A percentile compares a stretch with the other conserved stretches of the same genome.
These are phyloP conservation scores for Sugiyamaella pinicola DNA, from an alignment of 1,139 yeast species.

Conservation along the genomic window DNA sequence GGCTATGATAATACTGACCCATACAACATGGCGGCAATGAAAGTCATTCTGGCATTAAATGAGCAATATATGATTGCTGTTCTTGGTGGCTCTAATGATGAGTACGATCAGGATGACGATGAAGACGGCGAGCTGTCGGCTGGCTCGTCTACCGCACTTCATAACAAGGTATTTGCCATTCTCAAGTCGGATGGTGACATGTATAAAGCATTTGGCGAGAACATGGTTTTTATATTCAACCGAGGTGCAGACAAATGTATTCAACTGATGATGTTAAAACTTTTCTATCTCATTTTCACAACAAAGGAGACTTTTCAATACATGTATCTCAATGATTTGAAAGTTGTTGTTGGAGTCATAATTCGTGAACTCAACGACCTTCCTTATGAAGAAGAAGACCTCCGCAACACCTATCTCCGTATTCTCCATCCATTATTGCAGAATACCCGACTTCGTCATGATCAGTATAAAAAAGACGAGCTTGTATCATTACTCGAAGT, in stretches of 20 bases:
- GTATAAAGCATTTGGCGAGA: slow-evolving; percentile 56
- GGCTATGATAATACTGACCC: slow-evolving; percentile 54
- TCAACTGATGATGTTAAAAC: slow-evolving; percentile 76
- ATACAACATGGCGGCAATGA: slow-evolving; percentile 70
- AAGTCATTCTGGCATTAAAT: slow-evolving; percentile 70
- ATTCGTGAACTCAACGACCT: slow-evolving; percentile 76
- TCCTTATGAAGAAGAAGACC: slow-evolving; percentile 59
- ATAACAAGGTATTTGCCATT: slow-evolving; percentile 41
- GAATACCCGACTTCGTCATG: slow-evolving; percentile 62
- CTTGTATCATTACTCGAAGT: slow-evolving; percentile 54
- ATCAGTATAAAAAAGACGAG: slow-evolving; percentile 61
- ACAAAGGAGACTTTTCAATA: slow-evolving; percentile 64
- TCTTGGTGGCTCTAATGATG: slow-evolving; percentile 34
- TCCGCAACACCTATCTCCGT: slow-evolving; percentile 74
- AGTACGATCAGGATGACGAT: slow-evolving; percentile 12
- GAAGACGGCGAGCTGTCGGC: background rate
- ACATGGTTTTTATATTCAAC: slow-evolving; percentile 66
- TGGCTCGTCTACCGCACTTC: background rate
- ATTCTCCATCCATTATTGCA: slow-evolving; percentile 71
- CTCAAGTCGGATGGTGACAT: slow-evolving; percentile 33
- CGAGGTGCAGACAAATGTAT: slow-evolving; percentile 73
- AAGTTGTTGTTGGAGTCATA: slow-evolving; percentile 83
- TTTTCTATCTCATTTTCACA: slow-evolving; percentile 73
- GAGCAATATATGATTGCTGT: slow-evolving; percentile 79
- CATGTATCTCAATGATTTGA: slow-evolving; percentile 80